phyloP scores from a whole-genome alignment of 176 grass and related monocot species.

The Oryza australiensis region DNA sequence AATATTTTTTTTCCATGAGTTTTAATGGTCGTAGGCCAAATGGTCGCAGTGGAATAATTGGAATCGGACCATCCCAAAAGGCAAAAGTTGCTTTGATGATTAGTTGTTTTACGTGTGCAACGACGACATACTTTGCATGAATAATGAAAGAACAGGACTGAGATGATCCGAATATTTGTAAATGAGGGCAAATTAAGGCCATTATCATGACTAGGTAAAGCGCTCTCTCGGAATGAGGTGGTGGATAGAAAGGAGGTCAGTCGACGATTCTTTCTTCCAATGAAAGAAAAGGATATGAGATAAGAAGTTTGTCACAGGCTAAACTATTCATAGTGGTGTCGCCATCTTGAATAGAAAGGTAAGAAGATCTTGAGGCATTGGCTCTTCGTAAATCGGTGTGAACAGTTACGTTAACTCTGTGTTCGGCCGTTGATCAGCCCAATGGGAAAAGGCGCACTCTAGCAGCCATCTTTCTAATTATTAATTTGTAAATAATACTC shows the following conservation, averaged over 20 bases:
- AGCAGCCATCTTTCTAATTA: neutral
- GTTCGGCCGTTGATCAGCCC: conserved; percentile 7
- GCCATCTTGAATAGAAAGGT: neutral
- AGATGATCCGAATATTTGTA: conserved; percentile 26
- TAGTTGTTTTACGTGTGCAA: conserved; percentile 4
- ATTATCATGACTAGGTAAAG: neutral
- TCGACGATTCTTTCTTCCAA: conserved; percentile 44
- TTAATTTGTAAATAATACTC: neutral
- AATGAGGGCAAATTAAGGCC: conserved; percentile 2
- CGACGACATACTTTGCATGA: neutral
- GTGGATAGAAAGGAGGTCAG: neutral
- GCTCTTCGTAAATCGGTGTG: neutral
- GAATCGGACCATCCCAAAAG: neutral
- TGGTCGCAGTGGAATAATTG: neutral
- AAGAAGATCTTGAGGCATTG: neutral
- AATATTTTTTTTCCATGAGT: too few species aligned
- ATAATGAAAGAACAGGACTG: conserved; percentile 14
- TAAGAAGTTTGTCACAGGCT: neutral
- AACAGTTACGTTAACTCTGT: neutral
- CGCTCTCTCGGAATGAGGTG: neutral
- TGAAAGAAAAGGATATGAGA: conserved; percentile 45
- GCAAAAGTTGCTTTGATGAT: neutral
- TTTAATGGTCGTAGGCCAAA: too few species aligned
- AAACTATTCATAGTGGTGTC: neutral
- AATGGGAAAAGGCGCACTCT: neutral